Conservation (phyloP, 495 filamentous ascomycete species). For the Aspergillus ostianus region DNA sequence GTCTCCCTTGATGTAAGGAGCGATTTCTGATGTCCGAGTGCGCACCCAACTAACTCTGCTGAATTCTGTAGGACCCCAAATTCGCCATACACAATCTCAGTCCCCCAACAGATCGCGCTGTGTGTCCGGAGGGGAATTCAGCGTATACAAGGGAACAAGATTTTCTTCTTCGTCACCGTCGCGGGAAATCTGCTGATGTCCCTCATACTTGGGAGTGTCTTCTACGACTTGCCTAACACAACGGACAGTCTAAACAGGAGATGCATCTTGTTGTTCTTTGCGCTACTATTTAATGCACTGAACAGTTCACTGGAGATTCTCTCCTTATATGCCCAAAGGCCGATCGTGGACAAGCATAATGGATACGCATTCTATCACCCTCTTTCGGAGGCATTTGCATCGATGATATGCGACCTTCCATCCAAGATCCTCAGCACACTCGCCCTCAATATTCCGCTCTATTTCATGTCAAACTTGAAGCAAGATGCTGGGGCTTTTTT, state of each 20-base stretch:
- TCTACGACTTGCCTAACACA: constrained; percentile 64
- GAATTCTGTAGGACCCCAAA: too few species aligned
- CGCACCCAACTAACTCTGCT: too few species aligned
- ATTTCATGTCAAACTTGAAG: constrained; percentile 51
- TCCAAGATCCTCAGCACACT: constrained; percentile 42
- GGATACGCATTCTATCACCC: constrained; percentile 61
- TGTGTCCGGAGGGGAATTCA: too few species aligned
- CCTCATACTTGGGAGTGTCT: too few species aligned
- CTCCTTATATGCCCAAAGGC: constrained; percentile 50
- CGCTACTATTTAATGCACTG: constrained; percentile 80
- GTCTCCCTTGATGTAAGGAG: too few species aligned
- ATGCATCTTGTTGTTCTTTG: constrained; percentile 82
- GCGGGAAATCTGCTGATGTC: too few species aligned
- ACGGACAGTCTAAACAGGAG: constrained; percentile 69
- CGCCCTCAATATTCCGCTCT: constrained; percentile 40
- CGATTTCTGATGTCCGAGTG: too few species aligned
- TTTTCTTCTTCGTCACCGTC: too few species aligned
- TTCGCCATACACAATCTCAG: too few species aligned
- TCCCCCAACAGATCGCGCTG: too few species aligned
- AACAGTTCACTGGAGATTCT: constrained; percentile 66
- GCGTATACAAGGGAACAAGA: too few species aligned
- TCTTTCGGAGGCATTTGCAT: constrained; percentile 51
- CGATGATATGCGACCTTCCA: constrained; percentile 54
- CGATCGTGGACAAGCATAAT: constrained; percentile 60
- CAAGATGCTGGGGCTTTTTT: constrained; percentile 42